Conservation (phyloP, 2,329 filamentous ascomycete species). For the Verticillium klebahnii region DNA sequence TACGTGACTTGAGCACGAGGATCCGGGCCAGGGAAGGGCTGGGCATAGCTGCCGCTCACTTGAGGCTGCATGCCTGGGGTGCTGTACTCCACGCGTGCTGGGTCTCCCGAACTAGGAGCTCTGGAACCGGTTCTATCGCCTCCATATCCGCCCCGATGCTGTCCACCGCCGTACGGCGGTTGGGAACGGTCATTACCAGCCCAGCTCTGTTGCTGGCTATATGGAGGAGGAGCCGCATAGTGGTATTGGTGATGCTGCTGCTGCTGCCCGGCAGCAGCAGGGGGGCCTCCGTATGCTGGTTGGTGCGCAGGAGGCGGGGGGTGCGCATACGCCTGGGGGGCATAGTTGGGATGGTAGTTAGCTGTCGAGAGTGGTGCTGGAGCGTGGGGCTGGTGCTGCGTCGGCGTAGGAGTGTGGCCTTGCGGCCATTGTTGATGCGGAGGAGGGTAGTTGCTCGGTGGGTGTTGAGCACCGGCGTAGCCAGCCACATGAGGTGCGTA, state of each 20-base stretch:
- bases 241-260: constrained; percentile 26
- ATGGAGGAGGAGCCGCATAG: constrained; percentile 29
- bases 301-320: constrained; percentile 31
- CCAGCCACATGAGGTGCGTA: constrained; percentile 18
- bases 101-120: constrained; percentile 26
- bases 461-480: constrained; percentile 27
- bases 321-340: constrained; percentile 46
- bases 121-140: constrained; percentile 37
- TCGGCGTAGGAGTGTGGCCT: constrained; percentile 13
- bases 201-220: constrained; percentile 26
- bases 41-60: constrained; percentile 29
- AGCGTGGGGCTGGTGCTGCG: constrained; percentile 37
- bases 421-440: constrained; percentile 35
- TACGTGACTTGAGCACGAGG: constrained; percentile 26
- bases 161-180: constrained; percentile 26
- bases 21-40: constrained; percentile 31
- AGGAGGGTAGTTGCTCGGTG: constrained; percentile 31
- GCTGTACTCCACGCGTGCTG: constrained; percentile 27
- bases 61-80: constrained; percentile 22
- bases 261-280: constrained; percentile 22
- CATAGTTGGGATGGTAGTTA: constrained; percentile 57
- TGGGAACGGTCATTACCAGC: constrained; percentile 26
- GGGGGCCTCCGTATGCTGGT: constrained; percentile 34
- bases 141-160: constrained; percentile 36
- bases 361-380: constrained; percentile 44